Evolutionary conservation across 2,329 filamentous ascomycete genomes (phyloP), one percentile per base, ranked within the genome.

Genomic region (Sarocladiaceae sp.): DNA sequence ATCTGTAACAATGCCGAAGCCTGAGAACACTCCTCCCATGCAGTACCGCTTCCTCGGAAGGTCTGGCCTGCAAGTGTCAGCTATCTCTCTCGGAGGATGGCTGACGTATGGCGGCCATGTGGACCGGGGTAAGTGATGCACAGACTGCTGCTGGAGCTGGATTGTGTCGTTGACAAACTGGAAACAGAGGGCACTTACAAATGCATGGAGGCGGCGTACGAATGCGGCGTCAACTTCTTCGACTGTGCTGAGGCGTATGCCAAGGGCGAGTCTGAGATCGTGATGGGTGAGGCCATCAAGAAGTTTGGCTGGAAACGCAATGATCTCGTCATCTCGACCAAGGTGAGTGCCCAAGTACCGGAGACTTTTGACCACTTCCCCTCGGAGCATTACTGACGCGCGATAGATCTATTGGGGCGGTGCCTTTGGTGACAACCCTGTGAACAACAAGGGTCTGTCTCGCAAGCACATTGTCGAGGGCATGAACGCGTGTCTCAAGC

Each of bases 61-160:
- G 31, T 83, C 82, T 13, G 84, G 85, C 44, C 73, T 89, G 15
- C 80, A 88, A 60, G 83, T 89, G 26, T 88, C 83, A 21, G 74
- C 80, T 35, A 83, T 89, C 50, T 82, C 81, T 2, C 70, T 89
- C 3, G 85, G 80, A 47, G 78, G 80, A 52, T 83, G 81, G 82
- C 70, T 89, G 43, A 88, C 85, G 1, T 88, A 86, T 52, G 85
- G 85, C 44, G 83, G 83, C 15, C 81, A 86, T 53, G 80, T 87
- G 23, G 79, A 82, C 45, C 75, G 80, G 57, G 78, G 80, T 80
- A 66, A 51, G 67, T 29, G 15, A 9, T n/a, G 12, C 19, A 20
- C 42, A 16, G n/a, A 33, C 16, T 29, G 19, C 18, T 11, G 9
- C 9, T 12, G 12, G 26, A 21, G 15, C 7, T 20, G 24, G 31